Evolutionary conservation across 1,139 yeast genomes (phyloP).

Genomic region (Kodamaea anthophila): DNA sequence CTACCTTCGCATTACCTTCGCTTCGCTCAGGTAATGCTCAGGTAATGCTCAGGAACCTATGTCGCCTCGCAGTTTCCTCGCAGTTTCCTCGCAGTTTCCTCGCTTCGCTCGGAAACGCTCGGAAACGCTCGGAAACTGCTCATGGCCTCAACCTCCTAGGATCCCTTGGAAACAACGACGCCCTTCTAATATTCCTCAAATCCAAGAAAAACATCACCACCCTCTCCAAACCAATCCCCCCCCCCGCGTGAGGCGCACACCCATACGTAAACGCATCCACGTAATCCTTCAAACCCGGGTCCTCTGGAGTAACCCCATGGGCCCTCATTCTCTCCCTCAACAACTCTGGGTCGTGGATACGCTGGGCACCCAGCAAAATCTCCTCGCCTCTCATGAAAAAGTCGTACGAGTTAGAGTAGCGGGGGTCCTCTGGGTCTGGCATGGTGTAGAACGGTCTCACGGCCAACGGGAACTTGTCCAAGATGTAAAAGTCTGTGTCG

Average conservation of each 20-base stretch:
- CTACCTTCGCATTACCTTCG: too few species aligned
- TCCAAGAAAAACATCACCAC: conserved; percentile 97
- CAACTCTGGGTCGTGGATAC: conserved; percentile 89
- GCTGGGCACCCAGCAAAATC: conserved; percentile 97
- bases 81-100: conserved; percentile 1
- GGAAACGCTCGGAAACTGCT: too few species aligned
- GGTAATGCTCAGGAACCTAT: too few species aligned
- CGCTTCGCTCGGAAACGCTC: not conserved
- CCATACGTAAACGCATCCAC: conserved; percentile 90
- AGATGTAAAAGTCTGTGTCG: conserved; percentile 94
- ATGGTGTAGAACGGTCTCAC: conserved; percentile 98
- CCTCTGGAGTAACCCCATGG: conserved; percentile 75
- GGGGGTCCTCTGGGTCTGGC: conserved; percentile 92
- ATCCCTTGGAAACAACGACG: conserved; percentile 97
- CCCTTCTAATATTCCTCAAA: conserved; percentile 94
- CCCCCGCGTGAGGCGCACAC: conserved; percentile 99
- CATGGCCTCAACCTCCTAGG: conserved; percentile 90
- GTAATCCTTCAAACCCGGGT: conserved; percentile 83
- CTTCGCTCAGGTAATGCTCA: too few species aligned
- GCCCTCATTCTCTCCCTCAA: conserved; percentile 74
- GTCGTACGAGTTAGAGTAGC: conserved; percentile 92
- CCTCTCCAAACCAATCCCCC: conserved; percentile 98
- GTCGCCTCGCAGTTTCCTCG: too few species aligned
- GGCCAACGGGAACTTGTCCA: conserved; percentile 96
- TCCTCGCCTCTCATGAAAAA: conserved; percentile 99